Evolutionary conservation across 495 filamentous ascomycete species (phyloP).

Genomic region (Neurospora sp.): DNA sequence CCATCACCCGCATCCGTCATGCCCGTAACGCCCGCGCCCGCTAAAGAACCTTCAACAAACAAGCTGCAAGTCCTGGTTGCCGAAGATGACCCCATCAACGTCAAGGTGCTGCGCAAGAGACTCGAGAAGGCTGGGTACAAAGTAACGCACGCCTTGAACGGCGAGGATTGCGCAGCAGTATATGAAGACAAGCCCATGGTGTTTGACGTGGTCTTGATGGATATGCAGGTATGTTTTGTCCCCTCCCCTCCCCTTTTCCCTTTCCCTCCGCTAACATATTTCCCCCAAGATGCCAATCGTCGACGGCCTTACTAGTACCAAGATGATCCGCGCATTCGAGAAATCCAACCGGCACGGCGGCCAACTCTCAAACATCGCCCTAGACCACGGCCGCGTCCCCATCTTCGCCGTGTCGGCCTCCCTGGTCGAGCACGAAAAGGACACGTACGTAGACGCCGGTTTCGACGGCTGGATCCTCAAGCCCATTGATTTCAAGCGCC

Average conservation of each 20-base stretch:
- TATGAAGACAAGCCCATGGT: constrained; percentile 47
- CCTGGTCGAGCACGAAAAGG: constrained; percentile 57
- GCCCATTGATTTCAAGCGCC: constrained; percentile 61
- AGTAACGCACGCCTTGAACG: constrained; percentile 68
- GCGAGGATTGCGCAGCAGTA: constrained; percentile 69
- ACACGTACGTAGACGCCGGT: constrained; percentile 66
- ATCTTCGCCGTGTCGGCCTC: constrained; percentile 90
- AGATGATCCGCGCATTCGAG: constrained; percentile 71
- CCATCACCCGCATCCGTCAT: not conserved
- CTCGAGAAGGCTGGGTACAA: constrained; percentile 71
- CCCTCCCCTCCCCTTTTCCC: not conserved
- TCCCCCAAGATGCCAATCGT: constrained; percentile 76
- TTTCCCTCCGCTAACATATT: not conserved
- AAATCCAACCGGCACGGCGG: constrained; percentile 20
- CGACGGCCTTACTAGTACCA: constrained; percentile 73
- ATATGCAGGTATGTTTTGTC: constrained; percentile 63
- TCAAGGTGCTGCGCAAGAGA: constrained; percentile 75
- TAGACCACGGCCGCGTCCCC: constrained; percentile 50
- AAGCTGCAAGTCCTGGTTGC: constrained; percentile 67
- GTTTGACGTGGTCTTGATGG: constrained; percentile 91
- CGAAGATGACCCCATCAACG: constrained; percentile 90
- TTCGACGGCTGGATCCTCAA: constrained; percentile 89
- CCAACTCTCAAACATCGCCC: constrained; percentile 37
- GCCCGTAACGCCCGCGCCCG: not conserved
- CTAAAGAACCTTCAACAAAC: not conserved